Conservation (phyloP, 2,329 filamentous ascomycete genomes). For the Ophiocordyceps camponoti-saundersi region DNA sequence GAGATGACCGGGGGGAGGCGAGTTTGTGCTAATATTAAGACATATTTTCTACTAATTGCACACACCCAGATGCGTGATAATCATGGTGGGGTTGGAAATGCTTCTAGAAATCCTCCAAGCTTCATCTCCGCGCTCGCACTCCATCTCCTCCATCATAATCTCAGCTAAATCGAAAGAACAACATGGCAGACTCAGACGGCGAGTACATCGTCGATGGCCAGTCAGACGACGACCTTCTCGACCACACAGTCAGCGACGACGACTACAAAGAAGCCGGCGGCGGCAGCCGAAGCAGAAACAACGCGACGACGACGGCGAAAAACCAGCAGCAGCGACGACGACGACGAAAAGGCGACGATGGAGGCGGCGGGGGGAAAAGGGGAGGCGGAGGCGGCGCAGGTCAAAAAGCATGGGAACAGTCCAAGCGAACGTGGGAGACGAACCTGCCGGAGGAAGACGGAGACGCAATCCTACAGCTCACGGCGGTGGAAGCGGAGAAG, state of each 20-base stretch:
- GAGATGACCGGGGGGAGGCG: too few relatives aligned
- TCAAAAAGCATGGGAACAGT: constrained; percentile 45
- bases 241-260: constrained; percentile 26
- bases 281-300: constrained; percentile 5
- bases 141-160: too few relatives aligned
- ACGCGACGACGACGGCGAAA: constrained; percentile 12
- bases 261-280: constrained; percentile 10
- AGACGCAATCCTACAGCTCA: constrained; percentile 63
- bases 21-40: too few relatives aligned
- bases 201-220: constrained; percentile 47
- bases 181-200: constrained; percentile 58
- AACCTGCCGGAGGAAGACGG: constrained; percentile 52
- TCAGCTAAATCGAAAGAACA: too few relatives aligned
- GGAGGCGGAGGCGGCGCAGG: constrained; percentile 20
- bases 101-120: too few relatives aligned
- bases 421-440: constrained; percentile 53
- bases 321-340: neutral
- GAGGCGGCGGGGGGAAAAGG: constrained; percentile 6
- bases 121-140: too few relatives aligned
- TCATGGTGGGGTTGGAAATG: too few relatives aligned
- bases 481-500: constrained; percentile 70
- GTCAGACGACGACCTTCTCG: constrained; percentile 47
- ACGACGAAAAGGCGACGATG: constrained; percentile 4
- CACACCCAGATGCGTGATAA: too few relatives aligned
- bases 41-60: too few relatives aligned